Conservation (phyloP, 1,284 basidiomycete genomes). For the Pseudozyma pruni region DNA sequence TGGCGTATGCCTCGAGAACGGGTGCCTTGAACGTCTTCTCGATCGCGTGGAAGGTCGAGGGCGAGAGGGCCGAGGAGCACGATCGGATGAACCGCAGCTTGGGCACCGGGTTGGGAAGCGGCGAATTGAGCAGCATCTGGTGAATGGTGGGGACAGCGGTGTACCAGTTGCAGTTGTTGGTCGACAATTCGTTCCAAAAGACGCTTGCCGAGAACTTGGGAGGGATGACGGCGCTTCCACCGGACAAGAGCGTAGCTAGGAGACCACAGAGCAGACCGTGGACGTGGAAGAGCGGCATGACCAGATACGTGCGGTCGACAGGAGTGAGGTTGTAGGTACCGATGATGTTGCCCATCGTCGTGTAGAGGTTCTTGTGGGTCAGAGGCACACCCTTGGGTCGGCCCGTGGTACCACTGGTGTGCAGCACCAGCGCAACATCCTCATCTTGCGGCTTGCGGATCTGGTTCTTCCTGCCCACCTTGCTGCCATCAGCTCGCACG, state of each 20-base stretch:
- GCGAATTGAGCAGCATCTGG: conserved; percentile 70
- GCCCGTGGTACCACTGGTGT: conserved; percentile 76
- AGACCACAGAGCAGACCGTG: conserved; percentile 76
- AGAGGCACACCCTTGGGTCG: conserved; percentile 73
- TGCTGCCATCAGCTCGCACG: conserved; percentile 34
- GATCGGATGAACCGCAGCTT: conserved; percentile 71
- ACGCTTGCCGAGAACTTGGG: conserved; percentile 73
- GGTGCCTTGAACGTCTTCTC: conserved; percentile 71
- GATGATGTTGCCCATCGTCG: conserved; percentile 73
- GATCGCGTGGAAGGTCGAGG: conserved; percentile 69
- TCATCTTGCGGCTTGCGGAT: conserved; percentile 47
- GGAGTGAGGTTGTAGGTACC: conserved; percentile 72
- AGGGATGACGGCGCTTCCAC: conserved; percentile 75
- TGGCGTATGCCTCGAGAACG: conserved; percentile 71
- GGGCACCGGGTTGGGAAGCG: conserved; percentile 67
- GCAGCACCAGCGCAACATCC: conserved; percentile 72
- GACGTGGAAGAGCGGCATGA: conserved; percentile 79
- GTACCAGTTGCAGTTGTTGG: conserved; percentile 59
- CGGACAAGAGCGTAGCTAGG: conserved; percentile 74
- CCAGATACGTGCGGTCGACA: conserved; percentile 70
- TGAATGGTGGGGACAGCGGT: conserved; percentile 71
- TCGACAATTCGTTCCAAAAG: conserved; percentile 74
- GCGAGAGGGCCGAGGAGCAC: conserved; percentile 70
- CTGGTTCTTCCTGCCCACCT: conserved; percentile 16
- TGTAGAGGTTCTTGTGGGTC: conserved; percentile 73